These are phyloP conservation scores for Recurvomyces mirabilis DNA, from an alignment of 495 filamentous ascomycete species.

Conservation along the genomic window DNA sequence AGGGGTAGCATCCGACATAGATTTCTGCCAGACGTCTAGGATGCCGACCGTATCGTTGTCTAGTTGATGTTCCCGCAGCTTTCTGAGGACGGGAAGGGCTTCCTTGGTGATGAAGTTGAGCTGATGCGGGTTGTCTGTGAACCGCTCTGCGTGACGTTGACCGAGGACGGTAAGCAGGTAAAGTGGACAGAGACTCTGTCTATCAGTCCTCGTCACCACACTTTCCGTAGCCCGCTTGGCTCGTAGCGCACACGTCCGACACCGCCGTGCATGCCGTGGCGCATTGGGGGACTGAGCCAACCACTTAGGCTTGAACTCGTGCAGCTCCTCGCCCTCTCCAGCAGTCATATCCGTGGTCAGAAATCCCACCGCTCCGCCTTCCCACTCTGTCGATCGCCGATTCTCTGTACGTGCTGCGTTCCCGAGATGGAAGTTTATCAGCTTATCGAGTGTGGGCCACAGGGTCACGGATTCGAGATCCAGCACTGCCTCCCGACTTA, in stretches of 20 bases:
- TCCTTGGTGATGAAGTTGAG: background rate
- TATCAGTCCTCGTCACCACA: constrained; percentile 6
- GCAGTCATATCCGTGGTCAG: constrained; percentile 74
- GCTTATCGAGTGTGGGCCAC: too few relatives aligned
- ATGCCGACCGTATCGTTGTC: constrained; percentile 17
- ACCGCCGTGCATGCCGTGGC: constrained; percentile 51
- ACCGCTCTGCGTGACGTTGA: too few relatives aligned
- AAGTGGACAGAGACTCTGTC: constrained; percentile 13
- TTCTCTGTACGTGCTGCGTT: too few relatives aligned
- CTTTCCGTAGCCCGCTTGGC: constrained; percentile 40
- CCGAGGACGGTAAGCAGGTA: constrained; percentile 9
- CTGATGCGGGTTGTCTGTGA: background rate
- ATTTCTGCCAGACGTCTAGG: background rate
- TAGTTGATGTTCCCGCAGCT: background rate
- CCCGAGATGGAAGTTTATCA: too few relatives aligned
- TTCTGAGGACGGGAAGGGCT: background rate
- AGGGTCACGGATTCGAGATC: too few relatives aligned
- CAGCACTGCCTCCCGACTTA: too few relatives aligned
- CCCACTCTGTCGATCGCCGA: too few relatives aligned
- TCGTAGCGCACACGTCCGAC: constrained; percentile 75
- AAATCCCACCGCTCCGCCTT: too few relatives aligned
- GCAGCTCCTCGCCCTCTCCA: constrained; percentile 22
- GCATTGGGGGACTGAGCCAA: constrained; percentile 71
- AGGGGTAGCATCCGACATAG: too few relatives aligned
- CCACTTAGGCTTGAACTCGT: constrained; percentile 94